Base-by-base conservation (phyloP, 2,329 filamentous ascomycete species). In the Lachnellula willkommii region DNA sequence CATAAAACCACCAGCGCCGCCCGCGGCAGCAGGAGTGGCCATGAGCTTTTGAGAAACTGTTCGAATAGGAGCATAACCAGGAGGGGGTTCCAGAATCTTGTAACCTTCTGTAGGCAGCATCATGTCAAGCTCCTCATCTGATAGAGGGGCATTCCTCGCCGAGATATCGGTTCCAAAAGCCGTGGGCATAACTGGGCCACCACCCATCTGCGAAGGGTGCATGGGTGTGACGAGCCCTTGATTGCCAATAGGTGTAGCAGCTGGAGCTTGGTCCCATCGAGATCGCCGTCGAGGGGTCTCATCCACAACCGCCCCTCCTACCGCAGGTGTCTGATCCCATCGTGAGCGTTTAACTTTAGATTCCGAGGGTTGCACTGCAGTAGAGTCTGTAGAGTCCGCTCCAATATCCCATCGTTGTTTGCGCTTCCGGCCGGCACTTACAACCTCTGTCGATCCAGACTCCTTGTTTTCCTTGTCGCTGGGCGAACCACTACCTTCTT, bases 351-450 rank as follows among this genome's bases (percentile, higher is more conserved):
- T 74, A 67, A 77, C 67, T 72, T 90, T 89, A 15, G 74, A 72
- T 52, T 84, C 81, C 24, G 78, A 72, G 40, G 75, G 66, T 24
- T 77, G 69, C n/a, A 76, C 68, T 47, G 78, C 73, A 15, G 79
- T 77, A 39, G 45, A 47, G 24, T 82, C 77, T 5, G 76, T 73
- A 40, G 82, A 78, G 6, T 80, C 77, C n/a, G 85, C 77, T 20
- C 79, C 75, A 17, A 92, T 85, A 72, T 96, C 93, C 94, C 94
- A 99, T 72, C 94, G 84, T 79, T 95, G 90, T 80, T 96, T 96
- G 68, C 92, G 84, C 79, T 94, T 94, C 58, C 87, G 82, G 36
- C 84, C 82, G 24, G 82, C 76, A 8, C 79, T 74, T 48, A 79
- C 81, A 60, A 80, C 77, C 65, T 87, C 82, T 49, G 88, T 80